A percentile compares a stretch with the other conserved stretches of the same genome.
Conservation (phyloP, 1,284 basidiomycete genomes). For the Gomphus bonarii region DNA sequence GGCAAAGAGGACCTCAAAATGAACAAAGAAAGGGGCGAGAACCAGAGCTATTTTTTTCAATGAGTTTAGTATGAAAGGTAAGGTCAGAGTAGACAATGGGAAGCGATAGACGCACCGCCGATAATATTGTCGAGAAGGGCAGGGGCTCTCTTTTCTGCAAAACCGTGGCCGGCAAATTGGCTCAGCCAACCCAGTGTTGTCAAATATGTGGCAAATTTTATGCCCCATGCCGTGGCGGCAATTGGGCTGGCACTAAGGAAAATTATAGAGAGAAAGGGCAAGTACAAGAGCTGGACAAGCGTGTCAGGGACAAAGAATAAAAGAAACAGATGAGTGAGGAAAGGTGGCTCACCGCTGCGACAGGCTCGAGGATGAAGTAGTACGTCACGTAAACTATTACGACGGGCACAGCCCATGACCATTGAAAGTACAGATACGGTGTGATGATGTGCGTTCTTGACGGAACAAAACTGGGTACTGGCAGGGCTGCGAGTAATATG, state of each 20-base stretch:
- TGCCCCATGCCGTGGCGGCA: conserved; percentile 34
- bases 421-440: too few relatives aligned
- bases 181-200: conserved; percentile 66
- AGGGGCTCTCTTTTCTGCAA: conserved; percentile 75
- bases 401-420: too few relatives aligned
- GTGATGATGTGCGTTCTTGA: too few relatives aligned
- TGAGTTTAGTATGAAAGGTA: conserved; percentile 10
- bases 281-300: conserved; percentile 13
- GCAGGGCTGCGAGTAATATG: too few relatives aligned
- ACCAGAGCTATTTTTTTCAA: conserved; percentile 52
- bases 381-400: too few relatives aligned
- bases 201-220: conserved; percentile 37
- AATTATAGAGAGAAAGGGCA: conserved; percentile 12
- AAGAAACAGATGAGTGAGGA: too few relatives aligned
- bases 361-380: too few relatives aligned
- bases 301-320: too few relatives aligned
- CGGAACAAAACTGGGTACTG: too few relatives aligned
- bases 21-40: conserved; percentile 88
- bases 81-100: background rate
- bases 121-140: conserved; percentile 78
- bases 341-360: too few relatives aligned
- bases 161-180: conserved; percentile 79
- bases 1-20: conserved; percentile 72
- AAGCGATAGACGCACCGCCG: conserved; percentile 44
- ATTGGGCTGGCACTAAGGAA: conserved; percentile 48